phyloP scores from a whole-genome alignment of 202 grass and related monocot genomes.

The Setaria viridis region DNA sequence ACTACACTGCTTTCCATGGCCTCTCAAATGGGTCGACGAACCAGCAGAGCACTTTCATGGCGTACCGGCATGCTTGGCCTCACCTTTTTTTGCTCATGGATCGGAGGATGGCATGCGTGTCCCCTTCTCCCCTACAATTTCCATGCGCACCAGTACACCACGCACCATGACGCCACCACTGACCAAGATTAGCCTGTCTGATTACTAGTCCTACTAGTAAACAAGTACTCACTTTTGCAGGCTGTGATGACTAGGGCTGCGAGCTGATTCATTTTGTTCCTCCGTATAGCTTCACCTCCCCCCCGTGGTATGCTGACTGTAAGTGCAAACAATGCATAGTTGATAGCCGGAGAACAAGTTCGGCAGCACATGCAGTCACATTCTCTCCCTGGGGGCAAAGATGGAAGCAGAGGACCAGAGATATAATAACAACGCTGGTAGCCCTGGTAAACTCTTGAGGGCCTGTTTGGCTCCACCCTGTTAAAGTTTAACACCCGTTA shows the following conservation, averaged over 20 bases:
- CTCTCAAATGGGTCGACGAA: conserved; percentile 13
- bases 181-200: conserved; percentile 21
- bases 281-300: conserved; percentile 7
- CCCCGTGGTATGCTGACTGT: neutral
- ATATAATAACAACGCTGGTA: neutral
- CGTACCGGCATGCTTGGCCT: neutral
- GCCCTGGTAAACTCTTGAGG: neutral
- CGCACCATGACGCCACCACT: neutral
- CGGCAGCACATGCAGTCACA: conserved; percentile 35
- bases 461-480: too few relatives aligned
- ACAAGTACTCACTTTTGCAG: neutral
- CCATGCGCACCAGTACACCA: neutral
- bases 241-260: conserved; percentile 14
- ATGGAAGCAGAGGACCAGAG: neutral
- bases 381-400: conserved; percentile 19
- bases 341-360: neutral
- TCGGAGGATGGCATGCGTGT: conserved; percentile 44
- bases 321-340: neutral
- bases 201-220: neutral
- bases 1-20: conserved; percentile 54
- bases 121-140: conserved; percentile 23
- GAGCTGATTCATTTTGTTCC: conserved; percentile 32
- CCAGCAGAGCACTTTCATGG: conserved; percentile 24
- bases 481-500: too few relatives aligned
- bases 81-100: neutral